Percentiles rank a stretch among this genome's conserved stretches.
Conservation (phyloP, 805 yeast species). For the Myxozyma mucilagina region DNA sequence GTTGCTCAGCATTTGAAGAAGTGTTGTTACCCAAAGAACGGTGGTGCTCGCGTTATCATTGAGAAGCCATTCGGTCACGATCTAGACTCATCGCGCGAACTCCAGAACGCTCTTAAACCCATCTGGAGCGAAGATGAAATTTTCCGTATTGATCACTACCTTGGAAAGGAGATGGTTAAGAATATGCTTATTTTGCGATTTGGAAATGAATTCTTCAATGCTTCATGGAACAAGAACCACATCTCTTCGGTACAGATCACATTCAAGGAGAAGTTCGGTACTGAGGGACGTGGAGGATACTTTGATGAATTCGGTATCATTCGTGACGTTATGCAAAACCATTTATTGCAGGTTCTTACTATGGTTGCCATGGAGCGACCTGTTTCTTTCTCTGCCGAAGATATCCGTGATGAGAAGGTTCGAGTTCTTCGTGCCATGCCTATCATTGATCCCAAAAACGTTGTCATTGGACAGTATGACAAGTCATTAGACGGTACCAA, state of each 20-base stretch:
- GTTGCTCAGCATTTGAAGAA: constrained; percentile 76
- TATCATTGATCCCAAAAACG: constrained; percentile 62
- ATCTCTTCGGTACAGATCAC: constrained; percentile 81
- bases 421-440: constrained; percentile 81
- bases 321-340: constrained; percentile 98
- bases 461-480: constrained; percentile 84
- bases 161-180: constrained; percentile 98
- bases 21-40: constrained; percentile 60
- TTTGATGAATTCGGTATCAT: constrained; percentile 93
- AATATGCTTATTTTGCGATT: constrained; percentile 86
- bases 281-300: constrained; percentile 99
- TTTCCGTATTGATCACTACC: constrained; percentile 93
- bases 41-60: constrained; percentile 77
- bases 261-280: constrained; percentile 97
- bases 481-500: constrained; percentile 82
- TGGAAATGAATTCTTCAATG: constrained; percentile 81
- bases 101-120: constrained; percentile 79
- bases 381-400: constrained; percentile 84
- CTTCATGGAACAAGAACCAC: constrained; percentile 85
- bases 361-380: constrained; percentile 96
- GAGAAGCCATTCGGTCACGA: constrained; percentile 99
- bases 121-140: constrained; percentile 87
- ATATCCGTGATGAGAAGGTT: constrained; percentile 94
- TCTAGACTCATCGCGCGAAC: constrained; percentile 69
- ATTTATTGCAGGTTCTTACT: constrained; percentile 87